phyloP scores from a whole-genome alignment of 768 basidiomycete species.

The Clathrus columnatus region DNA sequence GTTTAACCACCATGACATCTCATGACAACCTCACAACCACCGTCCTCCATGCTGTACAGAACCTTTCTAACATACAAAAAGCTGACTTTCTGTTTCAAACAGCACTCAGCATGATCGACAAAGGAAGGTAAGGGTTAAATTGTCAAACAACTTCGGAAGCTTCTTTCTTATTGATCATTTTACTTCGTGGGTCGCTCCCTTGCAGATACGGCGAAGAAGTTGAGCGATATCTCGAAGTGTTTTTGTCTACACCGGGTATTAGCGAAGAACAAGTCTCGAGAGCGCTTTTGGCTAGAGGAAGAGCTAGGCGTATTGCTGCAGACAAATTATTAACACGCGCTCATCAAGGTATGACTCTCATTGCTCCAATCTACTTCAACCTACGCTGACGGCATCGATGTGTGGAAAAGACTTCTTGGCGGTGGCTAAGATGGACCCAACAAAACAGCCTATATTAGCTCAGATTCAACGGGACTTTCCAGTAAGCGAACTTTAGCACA shows the following conservation, averaged over 20 bases:
- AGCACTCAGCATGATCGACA: conserved; percentile 37
- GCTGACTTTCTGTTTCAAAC: conserved; percentile 45
- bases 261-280: conserved; percentile 40
- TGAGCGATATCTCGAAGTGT: conserved; percentile 59
- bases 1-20: conserved; percentile 8
- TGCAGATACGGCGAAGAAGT: conserved; percentile 54
- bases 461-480: conserved; percentile 39
- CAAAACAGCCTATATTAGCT: conserved; percentile 43
- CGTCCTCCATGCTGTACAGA: conserved; percentile 39
- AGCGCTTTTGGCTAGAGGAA: conserved; percentile 50
- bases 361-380: not conserved
- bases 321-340: conserved; percentile 49
- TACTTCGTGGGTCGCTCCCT: no score
- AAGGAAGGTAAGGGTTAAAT: conserved; percentile 43
- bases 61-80: conserved; percentile 35
- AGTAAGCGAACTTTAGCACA: conserved; percentile 26
- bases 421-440: conserved; percentile 50
- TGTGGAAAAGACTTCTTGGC: conserved; percentile 45
- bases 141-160: not conserved
- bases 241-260: conserved; percentile 51
- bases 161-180: no score
- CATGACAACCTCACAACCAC: conserved; percentile 45
- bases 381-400: no score
- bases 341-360: conserved; percentile 40
- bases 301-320: conserved; percentile 46